These are phyloP conservation scores for Moricandia arvensis DNA, from an alignment of 345 rosid genomes.

Conservation along the genomic window DNA sequence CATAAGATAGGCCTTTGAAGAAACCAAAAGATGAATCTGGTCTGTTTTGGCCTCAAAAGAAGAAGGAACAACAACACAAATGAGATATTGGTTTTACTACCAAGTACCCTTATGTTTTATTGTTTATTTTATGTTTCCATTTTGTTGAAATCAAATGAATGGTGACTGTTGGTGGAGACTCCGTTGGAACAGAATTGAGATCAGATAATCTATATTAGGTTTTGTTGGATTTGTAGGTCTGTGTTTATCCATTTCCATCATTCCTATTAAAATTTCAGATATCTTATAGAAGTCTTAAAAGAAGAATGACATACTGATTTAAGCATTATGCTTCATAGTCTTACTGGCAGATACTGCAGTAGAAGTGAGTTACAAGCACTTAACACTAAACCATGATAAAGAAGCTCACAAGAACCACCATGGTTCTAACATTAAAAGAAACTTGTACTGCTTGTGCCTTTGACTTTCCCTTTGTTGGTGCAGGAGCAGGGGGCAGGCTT, in stretches of 20 bases:
- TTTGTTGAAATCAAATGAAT: conserved; percentile 7
- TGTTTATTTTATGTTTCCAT: too few species aligned
- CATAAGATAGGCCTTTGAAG: conserved; percentile 36
- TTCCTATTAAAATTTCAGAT: conserved; percentile 22
- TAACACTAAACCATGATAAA: conserved; percentile 24
- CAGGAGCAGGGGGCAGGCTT: background rate
- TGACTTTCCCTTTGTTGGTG: conserved; percentile 6
- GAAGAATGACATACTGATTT: conserved; percentile 6
- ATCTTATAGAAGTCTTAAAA: background rate
- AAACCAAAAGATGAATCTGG: conserved; percentile 45
- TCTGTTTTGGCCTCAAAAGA: conserved; percentile 41
- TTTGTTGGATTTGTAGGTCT: conserved; percentile 3
- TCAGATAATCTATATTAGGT: conserved; percentile 29
- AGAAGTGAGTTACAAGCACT: conserved; percentile 23
- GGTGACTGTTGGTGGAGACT: conserved; percentile 24
- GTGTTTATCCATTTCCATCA: conserved; percentile 26
- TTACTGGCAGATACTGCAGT: conserved; percentile 24
- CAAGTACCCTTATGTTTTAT: background rate
- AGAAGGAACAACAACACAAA: conserved; percentile 21
- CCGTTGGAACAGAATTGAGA: conserved; percentile 28
- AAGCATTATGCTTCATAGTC: conserved; percentile 14
- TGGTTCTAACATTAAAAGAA: background rate
- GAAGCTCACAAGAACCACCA: conserved; percentile 26
- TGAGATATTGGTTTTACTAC: conserved; percentile 7
- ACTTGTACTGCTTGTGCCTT: conserved; percentile 8